A percentile compares a stretch with the other conserved stretches of the same genome.
phyloP scores from a whole-genome alignment of 441 rosid genomes.

The Bocquillonia castaneifolia region DNA sequence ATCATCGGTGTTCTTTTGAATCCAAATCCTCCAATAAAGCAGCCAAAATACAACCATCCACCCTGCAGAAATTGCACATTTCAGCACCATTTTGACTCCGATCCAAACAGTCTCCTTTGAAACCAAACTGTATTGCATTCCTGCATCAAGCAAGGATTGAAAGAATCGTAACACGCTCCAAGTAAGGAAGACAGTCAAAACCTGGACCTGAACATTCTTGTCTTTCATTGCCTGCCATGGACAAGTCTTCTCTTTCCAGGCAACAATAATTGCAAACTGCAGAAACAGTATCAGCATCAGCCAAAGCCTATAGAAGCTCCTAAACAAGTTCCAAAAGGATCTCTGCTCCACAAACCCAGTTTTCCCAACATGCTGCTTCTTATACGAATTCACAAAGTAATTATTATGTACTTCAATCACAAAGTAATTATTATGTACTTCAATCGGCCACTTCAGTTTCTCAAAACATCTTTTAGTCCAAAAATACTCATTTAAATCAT shows the following conservation, averaged over 20 bases:
- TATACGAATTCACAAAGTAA: slow-evolving; percentile 54
- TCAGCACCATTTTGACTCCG: slow-evolving; percentile 70
- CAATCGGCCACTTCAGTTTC: slow-evolving; percentile 82
- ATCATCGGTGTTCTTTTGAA: slow-evolving; percentile 45
- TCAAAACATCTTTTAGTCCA: slow-evolving; percentile 77
- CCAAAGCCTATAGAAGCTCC: slow-evolving; percentile 90
- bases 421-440: slow-evolving; percentile 65
- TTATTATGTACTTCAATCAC: slow-evolving; percentile 55
- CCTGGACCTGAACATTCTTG: slow-evolving; percentile 55
- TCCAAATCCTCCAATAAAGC: slow-evolving; percentile 64
- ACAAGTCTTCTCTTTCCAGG: slow-evolving; percentile 53
- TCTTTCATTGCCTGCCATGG: slow-evolving; percentile 58
- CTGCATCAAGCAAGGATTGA: slow-evolving; percentile 72
- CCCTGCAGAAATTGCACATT: slow-evolving; percentile 47
- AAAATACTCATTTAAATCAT: slow-evolving; percentile 84
- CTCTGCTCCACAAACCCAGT: slow-evolving; percentile 91
- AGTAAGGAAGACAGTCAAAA: slow-evolving; percentile 65
- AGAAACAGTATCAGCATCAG: slow-evolving; percentile 74
- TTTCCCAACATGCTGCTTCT: slow-evolving; percentile 62
- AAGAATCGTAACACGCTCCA: slow-evolving; percentile 80
- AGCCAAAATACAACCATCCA: slow-evolving; percentile 63
- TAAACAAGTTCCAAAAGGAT: slow-evolving; percentile 66
- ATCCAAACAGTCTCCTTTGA: slow-evolving; percentile 66
- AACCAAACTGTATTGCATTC: slow-evolving; percentile 52
- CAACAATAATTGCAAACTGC: slow-evolving; percentile 74